Conservation (phyloP, 2,329 filamentous ascomycete species). For the Paraconiothyrium brasiliense region DNA sequence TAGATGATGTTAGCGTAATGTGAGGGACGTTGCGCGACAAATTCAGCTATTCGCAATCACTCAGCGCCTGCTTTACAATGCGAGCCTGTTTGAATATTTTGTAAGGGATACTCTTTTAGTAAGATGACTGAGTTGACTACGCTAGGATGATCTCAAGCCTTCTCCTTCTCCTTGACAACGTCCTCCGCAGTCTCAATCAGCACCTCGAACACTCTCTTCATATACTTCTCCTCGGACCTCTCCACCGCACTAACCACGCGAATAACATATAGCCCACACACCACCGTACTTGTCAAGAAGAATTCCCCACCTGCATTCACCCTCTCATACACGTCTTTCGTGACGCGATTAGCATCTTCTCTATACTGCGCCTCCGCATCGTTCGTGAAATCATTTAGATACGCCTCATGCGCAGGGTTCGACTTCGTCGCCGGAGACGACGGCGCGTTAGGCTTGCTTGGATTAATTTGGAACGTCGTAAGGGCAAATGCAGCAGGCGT, state of each 20-base stretch:
- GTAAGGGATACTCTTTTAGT: too few relatives aligned
- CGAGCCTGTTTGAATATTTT: too few relatives aligned
- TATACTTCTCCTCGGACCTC: constrained; percentile 74
- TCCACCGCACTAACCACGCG: constrained; percentile 79
- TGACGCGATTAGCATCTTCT: constrained; percentile 71
- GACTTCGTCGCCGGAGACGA: constrained; percentile 30
- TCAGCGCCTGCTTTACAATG: too few relatives aligned
- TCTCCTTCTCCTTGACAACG: constrained; percentile 28
- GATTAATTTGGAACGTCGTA: constrained; percentile 75
- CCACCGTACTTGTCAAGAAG: constrained; percentile 80
- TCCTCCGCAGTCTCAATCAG: constrained; percentile 72
- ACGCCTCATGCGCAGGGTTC: constrained; percentile 42
- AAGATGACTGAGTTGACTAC: too few relatives aligned
- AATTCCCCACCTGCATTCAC: constrained; percentile 80
- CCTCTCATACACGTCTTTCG: constrained; percentile 77
- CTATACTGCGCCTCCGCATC: constrained; percentile 52
- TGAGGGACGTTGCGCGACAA: too few relatives aligned
- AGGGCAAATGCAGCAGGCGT: constrained; percentile 80
- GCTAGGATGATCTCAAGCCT: not conserved
- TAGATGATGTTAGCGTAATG: too few relatives aligned
- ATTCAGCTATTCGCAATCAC: too few relatives aligned
- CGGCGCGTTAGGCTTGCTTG: constrained; percentile 21
- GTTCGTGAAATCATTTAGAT: constrained; percentile 44
- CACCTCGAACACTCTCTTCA: constrained; percentile 77
- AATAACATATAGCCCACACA: constrained; percentile 79